A percentile compares a stretch with the other conserved stretches of the same genome.
These are phyloP conservation scores for Rhizopus stolonifer DNA, from an alignment of 371 early-diverging fungal genomes.

Conservation along the genomic window DNA sequence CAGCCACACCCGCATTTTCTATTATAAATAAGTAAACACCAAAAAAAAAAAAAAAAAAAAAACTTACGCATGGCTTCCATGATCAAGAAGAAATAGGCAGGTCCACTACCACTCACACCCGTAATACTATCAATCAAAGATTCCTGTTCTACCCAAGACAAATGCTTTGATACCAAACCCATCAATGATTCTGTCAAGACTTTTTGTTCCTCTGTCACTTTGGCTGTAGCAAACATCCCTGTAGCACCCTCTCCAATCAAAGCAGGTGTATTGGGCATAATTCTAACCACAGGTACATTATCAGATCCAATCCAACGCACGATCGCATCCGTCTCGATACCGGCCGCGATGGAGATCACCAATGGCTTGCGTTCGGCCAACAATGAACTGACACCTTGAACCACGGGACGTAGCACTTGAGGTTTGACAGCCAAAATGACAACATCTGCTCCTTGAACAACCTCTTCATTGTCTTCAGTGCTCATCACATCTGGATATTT, in stretches of 20 bases:
- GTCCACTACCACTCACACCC: conserved; percentile 87
- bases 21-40: background rate
- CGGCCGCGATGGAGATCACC: conserved; percentile 40
- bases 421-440: conserved; percentile 49
- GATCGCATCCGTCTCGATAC: conserved; percentile 75
- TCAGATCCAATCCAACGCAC: conserved; percentile 64
- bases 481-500: conserved; percentile 56
- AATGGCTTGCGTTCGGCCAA: conserved; percentile 37
- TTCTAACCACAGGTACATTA: conserved; percentile 64
- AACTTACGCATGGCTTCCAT: conserved; percentile 78
- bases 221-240: conserved; percentile 71
- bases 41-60: background rate
- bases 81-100: conserved; percentile 92
- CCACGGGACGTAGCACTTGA: conserved; percentile 74
- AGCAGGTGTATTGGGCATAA: conserved; percentile 96
- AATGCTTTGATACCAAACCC: conserved; percentile 68
- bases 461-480: conserved; percentile 46
- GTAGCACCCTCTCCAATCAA: conserved; percentile 86
- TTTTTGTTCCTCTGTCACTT: conserved; percentile 62
- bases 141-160: conserved; percentile 82
- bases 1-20: conserved; percentile 75
- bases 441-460: conserved; percentile 54
- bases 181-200: conserved; percentile 65
- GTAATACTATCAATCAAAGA: conserved; percentile 82
- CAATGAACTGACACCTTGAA: conserved; percentile 52